These are phyloP conservation scores for Agaricales sp. DNA, from an alignment of 1,284 basidiomycete species.

Conservation along the genomic window DNA sequence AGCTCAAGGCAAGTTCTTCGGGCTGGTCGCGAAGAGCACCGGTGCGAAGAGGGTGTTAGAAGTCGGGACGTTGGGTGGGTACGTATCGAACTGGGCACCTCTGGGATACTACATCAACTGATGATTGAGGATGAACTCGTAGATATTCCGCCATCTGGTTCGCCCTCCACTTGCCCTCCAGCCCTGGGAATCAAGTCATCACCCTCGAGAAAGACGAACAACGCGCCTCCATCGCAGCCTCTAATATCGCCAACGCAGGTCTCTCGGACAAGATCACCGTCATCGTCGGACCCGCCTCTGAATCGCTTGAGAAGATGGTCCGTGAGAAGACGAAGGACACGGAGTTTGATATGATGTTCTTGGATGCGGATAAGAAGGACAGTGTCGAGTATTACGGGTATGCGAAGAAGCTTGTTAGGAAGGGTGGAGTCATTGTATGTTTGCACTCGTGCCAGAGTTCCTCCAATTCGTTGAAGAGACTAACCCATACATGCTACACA, in stretches of 20 bases:
- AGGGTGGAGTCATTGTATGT: constrained; percentile 47
- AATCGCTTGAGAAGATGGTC: constrained; percentile 25
- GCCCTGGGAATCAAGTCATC: constrained; percentile 26
- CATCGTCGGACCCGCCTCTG: constrained; percentile 38
- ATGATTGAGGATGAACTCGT: constrained; percentile 8
- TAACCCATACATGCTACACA: too few species aligned
- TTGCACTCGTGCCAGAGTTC: too few species aligned
- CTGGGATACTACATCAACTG: constrained; percentile 6
- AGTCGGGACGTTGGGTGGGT: constrained; percentile 56
- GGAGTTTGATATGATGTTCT: constrained; percentile 49
- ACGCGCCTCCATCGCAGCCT: constrained; percentile 40
- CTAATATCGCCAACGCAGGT: constrained; percentile 40
- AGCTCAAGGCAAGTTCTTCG: constrained; percentile 49
- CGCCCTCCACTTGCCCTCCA: constrained; percentile 39
- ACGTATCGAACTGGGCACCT: too few species aligned
- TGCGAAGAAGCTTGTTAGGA: constrained; percentile 42
- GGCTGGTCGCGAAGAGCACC: constrained; percentile 35
- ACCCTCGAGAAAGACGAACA: constrained; percentile 40
- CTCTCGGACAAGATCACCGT: constrained; percentile 34
- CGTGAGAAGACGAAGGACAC: constrained; percentile 8
- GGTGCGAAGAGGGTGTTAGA: constrained; percentile 44
- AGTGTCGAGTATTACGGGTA: constrained; percentile 41
- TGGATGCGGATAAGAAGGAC: constrained; percentile 49
- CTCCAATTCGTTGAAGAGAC: too few species aligned
- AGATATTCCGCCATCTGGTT: constrained; percentile 56